phyloP scores from a whole-genome alignment of 805 yeast genomes.

The Candida ulmi region DNA sequence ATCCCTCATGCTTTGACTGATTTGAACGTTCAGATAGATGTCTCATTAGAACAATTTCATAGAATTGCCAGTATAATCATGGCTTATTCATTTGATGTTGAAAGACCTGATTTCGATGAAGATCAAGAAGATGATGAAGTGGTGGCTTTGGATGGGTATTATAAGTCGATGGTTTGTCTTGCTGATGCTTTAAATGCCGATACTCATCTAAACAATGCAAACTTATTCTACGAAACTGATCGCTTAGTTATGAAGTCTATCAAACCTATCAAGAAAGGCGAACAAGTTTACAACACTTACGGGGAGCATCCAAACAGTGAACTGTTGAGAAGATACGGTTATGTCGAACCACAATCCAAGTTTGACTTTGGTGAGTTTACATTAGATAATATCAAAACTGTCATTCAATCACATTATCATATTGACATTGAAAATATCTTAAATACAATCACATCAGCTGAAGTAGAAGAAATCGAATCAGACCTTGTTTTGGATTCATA shows the following conservation, averaged over 20 bases:
- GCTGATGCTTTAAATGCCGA: slow-evolving; percentile 92
- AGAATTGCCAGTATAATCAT: slow-evolving; percentile 73
- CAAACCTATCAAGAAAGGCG: slow-evolving; percentile 52
- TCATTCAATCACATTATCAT: slow-evolving; percentile 25
- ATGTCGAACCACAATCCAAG: slow-evolving; percentile 67
- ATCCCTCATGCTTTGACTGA: slow-evolving; percentile 35
- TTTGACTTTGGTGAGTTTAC: slow-evolving; percentile 80
- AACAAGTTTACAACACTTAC: slow-evolving; percentile 82
- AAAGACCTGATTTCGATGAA: slow-evolving; percentile 28
- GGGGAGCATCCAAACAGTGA: slow-evolving; percentile 93
- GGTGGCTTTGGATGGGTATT: slow-evolving; percentile 33
- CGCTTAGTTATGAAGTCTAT: slow-evolving; percentile 67
- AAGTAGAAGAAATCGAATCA: slow-evolving; percentile 32
- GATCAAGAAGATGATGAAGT: slow-evolving; percentile 33
- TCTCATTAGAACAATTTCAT: slow-evolving; percentile 56
- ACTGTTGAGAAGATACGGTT: slow-evolving; percentile 84
- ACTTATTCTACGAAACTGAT: slow-evolving; percentile 44
- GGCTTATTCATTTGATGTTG: slow-evolving; percentile 90
- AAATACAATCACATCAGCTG: slow-evolving; percentile 19
- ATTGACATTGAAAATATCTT: slow-evolving; percentile 30
- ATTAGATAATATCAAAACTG: slow-evolving; percentile 33
- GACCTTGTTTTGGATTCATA: slow-evolving; percentile 48
- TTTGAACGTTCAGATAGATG: slow-evolving; percentile 30
- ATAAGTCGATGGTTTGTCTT: slow-evolving; percentile 86
- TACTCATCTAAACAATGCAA: slow-evolving; percentile 70